A percentile compares a stretch with the other conserved stretches of the same genome.
Evolutionary conservation across 805 yeast genomes (phyloP).

Genomic region (Debaryomyces maramus): DNA sequence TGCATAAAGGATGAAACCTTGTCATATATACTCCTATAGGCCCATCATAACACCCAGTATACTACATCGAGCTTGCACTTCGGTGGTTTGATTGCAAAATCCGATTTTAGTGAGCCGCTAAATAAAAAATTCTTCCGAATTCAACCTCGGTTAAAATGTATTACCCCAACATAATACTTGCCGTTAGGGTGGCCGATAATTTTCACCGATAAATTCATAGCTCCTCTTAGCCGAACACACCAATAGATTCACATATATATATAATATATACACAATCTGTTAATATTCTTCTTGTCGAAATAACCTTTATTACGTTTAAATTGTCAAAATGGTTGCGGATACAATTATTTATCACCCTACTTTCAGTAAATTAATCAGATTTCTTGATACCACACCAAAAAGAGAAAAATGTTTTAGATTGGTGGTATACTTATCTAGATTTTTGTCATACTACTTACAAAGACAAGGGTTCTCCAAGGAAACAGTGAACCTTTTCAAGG

Average conservation of each 20-base stretch:
- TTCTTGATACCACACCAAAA: conserved; percentile 67
- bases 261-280: too few species aligned
- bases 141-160: conserved; percentile 2
- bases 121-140: not conserved
- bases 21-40: too few species aligned
- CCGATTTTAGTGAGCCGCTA: not conserved
- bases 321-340: conserved; percentile 61
- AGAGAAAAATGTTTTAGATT: conserved; percentile 80
- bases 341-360: conserved; percentile 74
- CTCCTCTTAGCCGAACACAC: conserved; percentile 3
- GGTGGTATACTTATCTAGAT: conserved; percentile 77
- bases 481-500: conserved; percentile 49
- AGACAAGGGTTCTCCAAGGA: conserved; percentile 55
- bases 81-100: too few species aligned
- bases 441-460: conserved; percentile 61
- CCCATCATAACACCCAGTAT: too few species aligned
- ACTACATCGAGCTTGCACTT: too few species aligned
- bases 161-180: conserved; percentile 1
- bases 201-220: too few species aligned
- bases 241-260: not conserved
- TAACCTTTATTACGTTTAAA: too few species aligned
- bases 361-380: conserved; percentile 56
- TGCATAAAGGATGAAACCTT: too few species aligned
- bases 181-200: not conserved
- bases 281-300: too few species aligned